Percentiles rank a stretch among this genome's conserved stretches.
phyloP scores from a whole-genome alignment of 1,284 basidiomycete species.

The Limonomyces culmigenus region DNA sequence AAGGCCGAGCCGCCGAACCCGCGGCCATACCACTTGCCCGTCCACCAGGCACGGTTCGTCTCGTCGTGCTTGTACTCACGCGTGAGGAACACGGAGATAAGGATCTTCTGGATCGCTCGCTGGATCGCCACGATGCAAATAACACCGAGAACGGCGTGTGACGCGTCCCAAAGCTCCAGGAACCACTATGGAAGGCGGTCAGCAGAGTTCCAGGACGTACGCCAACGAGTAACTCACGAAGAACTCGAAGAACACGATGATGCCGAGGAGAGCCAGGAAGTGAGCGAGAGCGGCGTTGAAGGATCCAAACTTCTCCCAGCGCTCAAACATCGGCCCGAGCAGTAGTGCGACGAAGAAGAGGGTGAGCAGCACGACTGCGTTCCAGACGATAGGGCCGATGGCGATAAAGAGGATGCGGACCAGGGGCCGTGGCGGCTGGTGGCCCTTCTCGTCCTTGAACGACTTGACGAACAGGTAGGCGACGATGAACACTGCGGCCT shows the following conservation, averaged over 20 bases:
- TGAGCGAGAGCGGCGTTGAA: constrained; percentile 87
- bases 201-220: constrained; percentile 4
- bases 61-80: constrained; percentile 96
- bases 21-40: constrained; percentile 94
- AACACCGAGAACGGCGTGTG: constrained; percentile 82
- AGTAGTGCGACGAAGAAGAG: constrained; percentile 88
- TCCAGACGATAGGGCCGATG: constrained; percentile 91
- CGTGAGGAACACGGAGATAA: constrained; percentile 84
- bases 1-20: constrained; percentile 78
- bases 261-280: constrained; percentile 60
- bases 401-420: constrained; percentile 84
- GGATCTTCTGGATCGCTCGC: constrained; percentile 80
- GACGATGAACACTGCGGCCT: constrained; percentile 66
- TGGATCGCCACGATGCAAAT: constrained; percentile 80
- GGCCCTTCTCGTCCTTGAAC: constrained; percentile 58
- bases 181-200: constrained; percentile 54
- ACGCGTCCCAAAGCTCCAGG: constrained; percentile 91
- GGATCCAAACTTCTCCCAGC: constrained; percentile 75
- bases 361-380: constrained; percentile 73
- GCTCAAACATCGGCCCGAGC: constrained; percentile 82
- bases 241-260: constrained; percentile 88
- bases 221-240: constrained; percentile 42
- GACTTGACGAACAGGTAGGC: constrained; percentile 88
- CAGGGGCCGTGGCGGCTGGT: constrained; percentile 56
- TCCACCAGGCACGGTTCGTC: constrained; percentile 96